Evolutionary conservation across 2,329 filamentous ascomycete genomes (phyloP).

Genomic region (Pseudocercospora fijiensis): DNA sequence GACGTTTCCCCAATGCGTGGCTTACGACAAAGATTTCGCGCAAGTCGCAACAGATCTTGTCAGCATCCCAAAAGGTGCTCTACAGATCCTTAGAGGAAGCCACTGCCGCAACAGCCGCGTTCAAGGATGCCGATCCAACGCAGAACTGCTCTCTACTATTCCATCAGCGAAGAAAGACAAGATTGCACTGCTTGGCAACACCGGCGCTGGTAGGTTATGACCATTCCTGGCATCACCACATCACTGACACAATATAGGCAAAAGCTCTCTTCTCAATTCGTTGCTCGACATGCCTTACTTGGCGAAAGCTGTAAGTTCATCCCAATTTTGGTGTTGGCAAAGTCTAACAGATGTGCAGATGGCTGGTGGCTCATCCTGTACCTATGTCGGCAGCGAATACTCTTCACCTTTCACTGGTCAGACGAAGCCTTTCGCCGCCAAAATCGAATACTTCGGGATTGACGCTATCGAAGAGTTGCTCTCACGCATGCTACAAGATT

Average conservation of each 20-base stretch:
- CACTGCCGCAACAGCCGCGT: not conserved
- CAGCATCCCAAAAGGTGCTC: conserved; percentile 1
- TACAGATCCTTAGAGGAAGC: conserved; percentile 1
- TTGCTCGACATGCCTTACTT: conserved; percentile 24
- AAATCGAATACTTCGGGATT: conserved; percentile 20
- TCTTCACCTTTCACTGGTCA: conserved; percentile 12
- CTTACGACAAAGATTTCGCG: conserved; percentile 15
- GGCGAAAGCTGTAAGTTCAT: conserved; percentile 23
- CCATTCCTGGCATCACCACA: too few species aligned
- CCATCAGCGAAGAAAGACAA: conserved; percentile 5
- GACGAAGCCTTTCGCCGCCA: conserved; percentile 17
- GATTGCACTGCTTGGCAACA: conserved; percentile 25
- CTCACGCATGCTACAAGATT: conserved; percentile 15
- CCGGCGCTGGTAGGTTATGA: too few species aligned
- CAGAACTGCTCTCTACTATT: not conserved
- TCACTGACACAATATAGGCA: too few species aligned
- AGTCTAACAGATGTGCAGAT: too few species aligned
- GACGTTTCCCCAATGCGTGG: conserved; percentile 6
- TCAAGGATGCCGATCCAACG: not conserved
- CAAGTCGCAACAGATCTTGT: conserved; percentile 5
- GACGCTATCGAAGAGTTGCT: conserved; percentile 15
- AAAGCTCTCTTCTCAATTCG: conserved; percentile 31
- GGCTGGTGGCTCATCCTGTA: conserved; percentile 23
- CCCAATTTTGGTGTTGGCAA: too few species aligned
- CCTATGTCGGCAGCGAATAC: conserved; percentile 23